Conservation (phyloP, 768 basidiomycete genomes). For the Pulveroboletus sp. region DNA sequence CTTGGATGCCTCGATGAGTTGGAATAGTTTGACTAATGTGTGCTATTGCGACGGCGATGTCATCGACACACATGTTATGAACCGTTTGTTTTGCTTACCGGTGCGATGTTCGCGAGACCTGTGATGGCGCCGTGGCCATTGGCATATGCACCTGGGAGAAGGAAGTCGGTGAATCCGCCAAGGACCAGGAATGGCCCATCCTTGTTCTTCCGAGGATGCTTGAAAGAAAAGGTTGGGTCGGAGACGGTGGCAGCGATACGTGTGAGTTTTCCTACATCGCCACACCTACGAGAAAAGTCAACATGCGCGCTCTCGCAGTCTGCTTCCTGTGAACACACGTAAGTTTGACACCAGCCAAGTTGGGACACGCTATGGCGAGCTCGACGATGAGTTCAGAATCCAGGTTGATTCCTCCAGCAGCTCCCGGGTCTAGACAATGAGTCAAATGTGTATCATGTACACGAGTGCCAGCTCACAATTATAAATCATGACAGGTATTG, state of each 20-base stretch:
- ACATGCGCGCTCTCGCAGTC: not conserved
- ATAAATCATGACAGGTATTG: slow-evolving; percentile 85
- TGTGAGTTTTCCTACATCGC: slow-evolving; percentile 87
- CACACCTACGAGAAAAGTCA: slow-evolving; percentile 54
- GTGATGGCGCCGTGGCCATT: slow-evolving; percentile 87
- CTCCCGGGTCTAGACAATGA: slow-evolving; percentile 65
- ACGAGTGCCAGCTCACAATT: slow-evolving; percentile 53
- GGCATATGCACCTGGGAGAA: slow-evolving; percentile 66
- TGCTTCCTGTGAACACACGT: slow-evolving; percentile 49
- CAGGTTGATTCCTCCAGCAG: slow-evolving; percentile 84
- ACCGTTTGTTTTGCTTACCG: slow-evolving; percentile 40
- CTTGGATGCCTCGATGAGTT: slow-evolving; percentile 54
- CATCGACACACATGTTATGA: not conserved
- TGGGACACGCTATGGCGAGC: slow-evolving; percentile 69
- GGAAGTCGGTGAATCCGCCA: slow-evolving; percentile 82
- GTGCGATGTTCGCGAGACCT: slow-evolving; percentile 80
- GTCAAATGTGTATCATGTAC: not conserved
- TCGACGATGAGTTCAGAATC: slow-evolving; percentile 85
- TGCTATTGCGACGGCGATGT: slow-evolving; percentile 36
- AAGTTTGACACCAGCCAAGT: slow-evolving; percentile 83
- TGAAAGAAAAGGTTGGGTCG: slow-evolving; percentile 46
- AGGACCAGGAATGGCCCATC: slow-evolving; percentile 75
- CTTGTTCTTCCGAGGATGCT: slow-evolving; percentile 63
- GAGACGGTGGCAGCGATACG: slow-evolving; percentile 71
- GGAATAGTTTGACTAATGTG: slow-evolving; percentile 55